Conservation (phyloP, 2,329 filamentous ascomycete genomes). For the Colletotrichum sp. region DNA sequence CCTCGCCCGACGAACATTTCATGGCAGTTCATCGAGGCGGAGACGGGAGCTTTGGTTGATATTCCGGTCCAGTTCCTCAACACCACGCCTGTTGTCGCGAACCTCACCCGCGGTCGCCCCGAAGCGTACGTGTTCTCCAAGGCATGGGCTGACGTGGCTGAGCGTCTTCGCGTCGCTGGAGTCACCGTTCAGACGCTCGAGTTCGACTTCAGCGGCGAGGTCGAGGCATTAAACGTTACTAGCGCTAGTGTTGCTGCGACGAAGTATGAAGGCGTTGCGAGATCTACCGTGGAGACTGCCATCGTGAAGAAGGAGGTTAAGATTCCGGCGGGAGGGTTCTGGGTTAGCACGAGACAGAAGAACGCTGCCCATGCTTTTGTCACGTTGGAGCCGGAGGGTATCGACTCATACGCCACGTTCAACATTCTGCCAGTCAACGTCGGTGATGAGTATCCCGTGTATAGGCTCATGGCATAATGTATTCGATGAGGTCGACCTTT, state of each 20-base stretch:
- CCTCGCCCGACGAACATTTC: slow-evolving; percentile 22
- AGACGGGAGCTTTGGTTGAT: slow-evolving; percentile 29
- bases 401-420: slow-evolving; percentile 35
- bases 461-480: slow-evolving; percentile 22
- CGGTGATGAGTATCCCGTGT: slow-evolving; percentile 35
- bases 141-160: slow-evolving; percentile 30
- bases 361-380: slow-evolving; percentile 32
- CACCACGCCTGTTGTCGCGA: slow-evolving; percentile 28
- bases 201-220: slow-evolving; percentile 26
- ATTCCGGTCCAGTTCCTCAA: slow-evolving; percentile 31
- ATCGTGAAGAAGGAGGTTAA: slow-evolving; percentile 20
- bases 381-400: slow-evolving; percentile 35
- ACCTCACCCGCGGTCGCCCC: slow-evolving; percentile 32
- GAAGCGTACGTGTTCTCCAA: slow-evolving; percentile 33
- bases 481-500: not conserved
- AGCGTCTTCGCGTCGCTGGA: slow-evolving; percentile 28
- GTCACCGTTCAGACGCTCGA: slow-evolving; percentile 28
- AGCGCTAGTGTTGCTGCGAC: slow-evolving; percentile 21
- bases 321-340: slow-evolving; percentile 32
- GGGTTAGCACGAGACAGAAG: slow-evolving; percentile 35
- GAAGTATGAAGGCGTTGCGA: slow-evolving; percentile 32
- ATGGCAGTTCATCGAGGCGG: slow-evolving; percentile 30
- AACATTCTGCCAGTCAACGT: slow-evolving; percentile 31
- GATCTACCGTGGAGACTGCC: slow-evolving; percentile 26
- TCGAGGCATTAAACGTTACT: slow-evolving; percentile 31